Evolutionary conservation across 129 eudicot species (phyloP).

Genomic region (Daucus carota): DNA sequence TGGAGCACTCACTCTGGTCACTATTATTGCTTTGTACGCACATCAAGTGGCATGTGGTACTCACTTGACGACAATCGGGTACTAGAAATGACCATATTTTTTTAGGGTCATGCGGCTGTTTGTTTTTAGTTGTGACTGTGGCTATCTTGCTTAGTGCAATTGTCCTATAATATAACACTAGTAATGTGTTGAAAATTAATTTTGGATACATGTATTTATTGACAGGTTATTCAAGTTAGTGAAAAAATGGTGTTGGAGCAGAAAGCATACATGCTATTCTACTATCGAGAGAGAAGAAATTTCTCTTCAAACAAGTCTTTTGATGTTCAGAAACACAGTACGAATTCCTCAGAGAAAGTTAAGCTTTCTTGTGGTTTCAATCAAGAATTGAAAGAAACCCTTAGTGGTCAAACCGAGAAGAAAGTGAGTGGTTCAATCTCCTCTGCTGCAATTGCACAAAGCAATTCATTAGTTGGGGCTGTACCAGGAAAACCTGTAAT

Average conservation of each 20-base stretch:
- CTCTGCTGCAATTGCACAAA: constrained; percentile 20
- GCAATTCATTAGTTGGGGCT: constrained; percentile 14
- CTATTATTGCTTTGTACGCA: constrained; percentile 83
- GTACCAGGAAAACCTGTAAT: constrained; percentile 17
- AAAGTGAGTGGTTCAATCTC: constrained; percentile 18
- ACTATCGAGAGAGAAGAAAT: constrained; percentile 52
- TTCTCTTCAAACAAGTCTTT: constrained; percentile 33
- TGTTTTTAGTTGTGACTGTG: not conserved
- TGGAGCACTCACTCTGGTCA: constrained; percentile 97
- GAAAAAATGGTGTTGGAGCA: constrained; percentile 79
- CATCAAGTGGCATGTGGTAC: constrained; percentile 97
- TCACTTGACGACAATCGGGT: constrained; percentile 89
- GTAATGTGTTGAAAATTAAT: not conserved
- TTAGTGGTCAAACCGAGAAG: constrained; percentile 20
- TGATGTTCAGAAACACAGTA: constrained; percentile 41
- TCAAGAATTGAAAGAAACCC: constrained; percentile 26
- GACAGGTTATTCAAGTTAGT: constrained; percentile 78
- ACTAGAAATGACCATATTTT: not conserved
- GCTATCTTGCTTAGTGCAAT: not conserved
- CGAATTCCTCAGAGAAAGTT: constrained; percentile 25
- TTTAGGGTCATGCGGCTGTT: not conserved
- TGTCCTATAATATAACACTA: too few relatives aligned
- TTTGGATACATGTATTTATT: not conserved
- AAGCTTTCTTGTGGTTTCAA: constrained; percentile 14
- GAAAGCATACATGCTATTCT: constrained; percentile 93